Percentiles rank a stretch among this genome's conserved stretches.
These are phyloP conservation scores for Dentiscutata heterogama DNA, from an alignment of 371 early-diverging fungal genomes.

Conservation along the genomic window DNA sequence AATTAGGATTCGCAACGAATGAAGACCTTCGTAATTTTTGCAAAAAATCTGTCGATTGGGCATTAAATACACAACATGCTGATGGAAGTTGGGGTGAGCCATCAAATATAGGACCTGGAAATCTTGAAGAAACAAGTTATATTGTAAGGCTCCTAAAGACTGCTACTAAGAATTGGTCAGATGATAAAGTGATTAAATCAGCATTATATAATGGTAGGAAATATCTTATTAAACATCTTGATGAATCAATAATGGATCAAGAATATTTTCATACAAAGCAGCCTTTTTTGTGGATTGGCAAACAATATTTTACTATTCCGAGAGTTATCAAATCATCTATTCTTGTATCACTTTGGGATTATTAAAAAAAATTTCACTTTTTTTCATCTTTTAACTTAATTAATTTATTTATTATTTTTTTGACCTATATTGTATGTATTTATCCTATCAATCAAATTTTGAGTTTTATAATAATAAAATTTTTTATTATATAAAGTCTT, in stretches of 20 bases:
- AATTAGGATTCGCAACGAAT: not conserved
- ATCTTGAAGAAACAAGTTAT: constrained; percentile 42
- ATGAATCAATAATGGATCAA: constrained; percentile 23
- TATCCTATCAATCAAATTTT: too few relatives aligned
- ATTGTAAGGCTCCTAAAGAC: constrained; percentile 15
- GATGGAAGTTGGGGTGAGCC: constrained; percentile 37
- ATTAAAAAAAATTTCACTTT: too few relatives aligned
- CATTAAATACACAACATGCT: not conserved
- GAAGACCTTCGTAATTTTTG: not conserved
- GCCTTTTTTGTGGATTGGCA: constrained; percentile 30
- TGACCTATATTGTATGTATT: too few relatives aligned
- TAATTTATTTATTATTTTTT: too few relatives aligned
- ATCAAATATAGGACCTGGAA: not conserved
- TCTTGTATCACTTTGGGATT: too few relatives aligned
- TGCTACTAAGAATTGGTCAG: not conserved
- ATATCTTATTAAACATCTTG: constrained; percentile 2
- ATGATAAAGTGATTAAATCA: not conserved
- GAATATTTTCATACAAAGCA: constrained; percentile 21
- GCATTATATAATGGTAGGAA: constrained; percentile 6
- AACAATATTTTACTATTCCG: constrained; percentile 22
- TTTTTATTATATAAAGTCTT: too few relatives aligned
- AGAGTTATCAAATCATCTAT: constrained; percentile 23
- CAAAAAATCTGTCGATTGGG: constrained; percentile 7
- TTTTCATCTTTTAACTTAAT: too few relatives aligned
- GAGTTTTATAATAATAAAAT: too few relatives aligned